Evolutionary conservation across 2,329 filamentous ascomycete species (phyloP).

Genomic region (Iodosphaeria phyllophila): DNA sequence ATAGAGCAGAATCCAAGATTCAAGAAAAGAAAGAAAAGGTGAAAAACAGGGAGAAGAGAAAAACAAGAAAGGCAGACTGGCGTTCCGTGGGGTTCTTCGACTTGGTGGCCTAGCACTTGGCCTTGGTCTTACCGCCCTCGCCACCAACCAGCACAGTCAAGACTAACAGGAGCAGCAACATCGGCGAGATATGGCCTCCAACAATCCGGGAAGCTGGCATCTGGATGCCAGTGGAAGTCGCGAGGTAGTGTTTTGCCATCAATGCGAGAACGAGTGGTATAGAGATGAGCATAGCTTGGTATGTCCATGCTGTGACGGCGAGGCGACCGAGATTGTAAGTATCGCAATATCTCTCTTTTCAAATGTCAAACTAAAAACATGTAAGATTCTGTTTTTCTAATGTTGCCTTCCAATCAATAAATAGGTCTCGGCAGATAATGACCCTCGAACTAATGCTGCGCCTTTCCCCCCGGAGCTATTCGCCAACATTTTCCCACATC

Average conservation of each 20-base stretch:
- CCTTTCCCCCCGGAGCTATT: too few species aligned
- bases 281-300: constrained; percentile 44
- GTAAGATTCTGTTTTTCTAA: constrained; percentile 10
- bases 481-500: too few species aligned
- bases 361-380: neutral
- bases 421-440: constrained; percentile 35
- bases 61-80: too few species aligned
- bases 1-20: neutral
- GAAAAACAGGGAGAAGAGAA: too few species aligned
- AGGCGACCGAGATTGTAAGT: constrained; percentile 75
- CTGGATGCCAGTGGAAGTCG: constrained; percentile 31
- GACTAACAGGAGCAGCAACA: constrained; percentile 11
- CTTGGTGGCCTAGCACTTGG: constrained; percentile 35
- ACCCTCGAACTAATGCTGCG: constrained; percentile 32
- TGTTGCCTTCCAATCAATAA: too few species aligned
- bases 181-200: constrained; percentile 19
- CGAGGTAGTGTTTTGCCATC: constrained; percentile 75
- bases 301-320: constrained; percentile 62
- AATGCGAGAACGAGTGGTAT: constrained; percentile 68
- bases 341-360: neutral
- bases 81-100: constrained; percentile 31
- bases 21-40: constrained; percentile 2
- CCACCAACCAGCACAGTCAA: constrained; percentile 28
- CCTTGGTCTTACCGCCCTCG: constrained; percentile 37
- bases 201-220: constrained; percentile 14